Percentiles rank a stretch among this genome's conserved stretches.
Evolutionary conservation across 495 filamentous ascomycete species (phyloP).

Genomic region (Penicillium cataractarum): DNA sequence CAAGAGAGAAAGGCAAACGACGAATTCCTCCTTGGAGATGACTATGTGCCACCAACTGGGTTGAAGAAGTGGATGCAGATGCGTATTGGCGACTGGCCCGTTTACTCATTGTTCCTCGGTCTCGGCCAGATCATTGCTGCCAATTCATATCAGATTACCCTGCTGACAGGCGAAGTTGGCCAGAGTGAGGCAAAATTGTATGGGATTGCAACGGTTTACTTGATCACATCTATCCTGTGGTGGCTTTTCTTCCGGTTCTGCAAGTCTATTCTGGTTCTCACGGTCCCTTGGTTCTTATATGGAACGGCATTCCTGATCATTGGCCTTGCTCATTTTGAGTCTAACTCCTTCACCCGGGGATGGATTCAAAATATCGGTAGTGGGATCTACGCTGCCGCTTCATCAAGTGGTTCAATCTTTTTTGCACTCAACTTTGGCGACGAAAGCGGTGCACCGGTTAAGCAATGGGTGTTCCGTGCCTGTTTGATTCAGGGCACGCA

Average conservation of each 20-base stretch:
- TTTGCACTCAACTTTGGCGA: constrained; percentile 58
- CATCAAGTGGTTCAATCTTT: constrained; percentile 54
- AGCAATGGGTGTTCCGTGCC: constrained; percentile 56
- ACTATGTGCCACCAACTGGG: constrained; percentile 69
- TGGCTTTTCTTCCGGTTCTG: constrained; percentile 66
- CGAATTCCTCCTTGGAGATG: constrained; percentile 65
- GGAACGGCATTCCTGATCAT: constrained; percentile 68
- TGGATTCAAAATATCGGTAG: constrained; percentile 56
- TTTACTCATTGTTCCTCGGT: constrained; percentile 69
- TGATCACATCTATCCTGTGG: constrained; percentile 64
- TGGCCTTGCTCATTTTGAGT: constrained; percentile 62
- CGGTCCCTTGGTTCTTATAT: constrained; percentile 65
- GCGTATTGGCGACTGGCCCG: constrained; percentile 65
- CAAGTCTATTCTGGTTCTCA: constrained; percentile 64
- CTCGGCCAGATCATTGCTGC: constrained; percentile 72
- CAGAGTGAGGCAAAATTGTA: constrained; percentile 67
- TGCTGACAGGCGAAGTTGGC: constrained; percentile 66
- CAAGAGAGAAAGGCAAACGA: constrained; percentile 35
- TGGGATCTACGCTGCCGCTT: constrained; percentile 52
- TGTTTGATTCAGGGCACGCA: constrained; percentile 56
- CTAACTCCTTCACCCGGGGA: constrained; percentile 43
- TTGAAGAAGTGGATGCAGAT: constrained; percentile 57
- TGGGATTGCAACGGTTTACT: constrained; percentile 66
- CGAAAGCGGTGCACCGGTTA: constrained; percentile 52
- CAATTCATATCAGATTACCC: constrained; percentile 74